Base-by-base conservation (phyloP, 495 filamentous ascomycete species). In the Hyaloscypha hepaticicola region DNA sequence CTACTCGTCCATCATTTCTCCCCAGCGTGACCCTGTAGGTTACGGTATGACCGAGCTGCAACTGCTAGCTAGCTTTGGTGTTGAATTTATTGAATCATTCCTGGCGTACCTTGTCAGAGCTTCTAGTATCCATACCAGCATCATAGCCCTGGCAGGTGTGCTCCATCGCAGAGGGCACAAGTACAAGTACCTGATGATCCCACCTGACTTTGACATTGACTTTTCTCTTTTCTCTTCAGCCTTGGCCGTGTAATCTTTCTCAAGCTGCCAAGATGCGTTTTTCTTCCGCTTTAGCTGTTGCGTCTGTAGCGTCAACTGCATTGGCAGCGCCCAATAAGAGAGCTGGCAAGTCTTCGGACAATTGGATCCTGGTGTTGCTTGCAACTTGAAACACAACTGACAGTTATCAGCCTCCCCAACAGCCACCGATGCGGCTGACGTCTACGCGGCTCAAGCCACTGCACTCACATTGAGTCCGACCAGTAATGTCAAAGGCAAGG, bases 401-500 rank as follows among this genome's bases (percentile, higher is more conserved):
- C 4, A 19, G 4, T 16, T 4, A 4, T 16, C 38, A 53, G 63
- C 64, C 41, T 67, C 61, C 29, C 69, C 69, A 28, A 71, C 66
- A 26, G 69, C 70, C 16, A 72, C 67, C 16, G 67, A 66, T 55
- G 22, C 49, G 3, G 55, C 50, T 14, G 64, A 69, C 61, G 67
- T 72, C 22, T 65, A 69, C 24, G 67, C 67, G 38, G 70, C 70
- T 55, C 64, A 67, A 61, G 77, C 77, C 21, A 79, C 78, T 26
- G 73, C 75, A 1, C 61, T 69, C 67, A 75, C 76, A 8, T 48
- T 61, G 55, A 85, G 82, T 33, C 86, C 87, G 19, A 82, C 80
- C 19, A 85, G 82, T 57, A 74, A 84, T 69, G 87, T 92, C 57
- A 71, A 79, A 66, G 89, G 89, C 55, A 19, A 14, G 19, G 38